These are phyloP conservation scores for Westerdykella aurantiaca DNA, from an alignment of 2,329 filamentous ascomycete genomes.

Conservation along the genomic window DNA sequence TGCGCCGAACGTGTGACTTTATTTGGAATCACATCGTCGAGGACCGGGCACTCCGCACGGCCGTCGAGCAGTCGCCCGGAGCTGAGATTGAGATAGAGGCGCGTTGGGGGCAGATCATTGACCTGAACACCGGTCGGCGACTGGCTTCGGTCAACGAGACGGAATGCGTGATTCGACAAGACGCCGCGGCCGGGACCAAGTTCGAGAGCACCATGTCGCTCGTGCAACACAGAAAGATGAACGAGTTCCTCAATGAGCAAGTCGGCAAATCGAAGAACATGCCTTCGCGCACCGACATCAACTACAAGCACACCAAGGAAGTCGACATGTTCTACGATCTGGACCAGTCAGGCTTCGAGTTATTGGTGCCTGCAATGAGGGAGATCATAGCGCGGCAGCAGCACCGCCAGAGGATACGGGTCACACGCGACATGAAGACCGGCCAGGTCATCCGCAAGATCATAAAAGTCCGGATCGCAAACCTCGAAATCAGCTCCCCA, in stretches of 20 bases:
- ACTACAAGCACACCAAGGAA: slow-evolving; percentile 78
- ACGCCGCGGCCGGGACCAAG: slow-evolving; percentile 16
- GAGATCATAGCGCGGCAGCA: slow-evolving; percentile 48
- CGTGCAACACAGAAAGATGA: slow-evolving; percentile 81
- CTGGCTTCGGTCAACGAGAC: slow-evolving; percentile 66
- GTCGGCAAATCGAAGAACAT: slow-evolving; percentile 50
- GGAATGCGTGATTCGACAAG: slow-evolving; percentile 29
- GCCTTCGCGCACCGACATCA: slow-evolving; percentile 55
- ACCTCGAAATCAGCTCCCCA: slow-evolving; percentile 83
- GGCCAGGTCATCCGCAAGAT: slow-evolving; percentile 71
- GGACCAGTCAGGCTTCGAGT: slow-evolving; percentile 47
- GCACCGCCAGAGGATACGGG: slow-evolving; percentile 33
- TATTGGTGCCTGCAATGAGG: slow-evolving; percentile 47
- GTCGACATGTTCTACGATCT: slow-evolving; percentile 68
- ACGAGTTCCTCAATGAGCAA: slow-evolving; percentile 72
- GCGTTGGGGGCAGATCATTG: slow-evolving; percentile 75
- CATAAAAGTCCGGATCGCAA: slow-evolving; percentile 81
- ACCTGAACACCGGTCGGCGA: slow-evolving; percentile 62
- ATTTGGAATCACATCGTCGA: slow-evolving; percentile 66
- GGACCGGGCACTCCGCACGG: slow-evolving; percentile 52
- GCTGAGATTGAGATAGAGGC: slow-evolving; percentile 89
- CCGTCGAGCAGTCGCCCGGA: slow-evolving; percentile 51
- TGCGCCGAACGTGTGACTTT: slow-evolving; percentile 74
- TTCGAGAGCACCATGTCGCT: slow-evolving; percentile 91
- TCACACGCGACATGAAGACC: slow-evolving; percentile 71